A percentile compares a stretch with the other conserved stretches of the same genome.
These are phyloP conservation scores for Kregervanrija delftensis DNA, from an alignment of 805 yeast species.

Conservation along the genomic window DNA sequence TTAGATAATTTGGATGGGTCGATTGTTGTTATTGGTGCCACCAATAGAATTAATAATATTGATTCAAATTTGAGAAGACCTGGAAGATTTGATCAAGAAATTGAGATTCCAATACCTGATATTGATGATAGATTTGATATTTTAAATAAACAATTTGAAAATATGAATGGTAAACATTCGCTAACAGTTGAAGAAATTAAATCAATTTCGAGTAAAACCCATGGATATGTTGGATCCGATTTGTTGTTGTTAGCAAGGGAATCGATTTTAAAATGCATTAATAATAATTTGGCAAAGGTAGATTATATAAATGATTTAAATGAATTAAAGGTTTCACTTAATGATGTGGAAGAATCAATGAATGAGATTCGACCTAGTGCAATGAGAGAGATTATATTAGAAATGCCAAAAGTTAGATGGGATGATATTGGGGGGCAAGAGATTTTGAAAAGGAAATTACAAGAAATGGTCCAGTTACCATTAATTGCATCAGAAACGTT, in stretches of 20 bases:
- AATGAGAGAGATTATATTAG: conserved; percentile 91
- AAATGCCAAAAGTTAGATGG: conserved; percentile 93
- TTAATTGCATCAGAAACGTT: conserved; percentile 76
- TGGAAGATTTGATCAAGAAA: conserved; percentile 89
- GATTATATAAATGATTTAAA: conserved; percentile 5
- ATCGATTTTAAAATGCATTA: conserved; percentile 77
- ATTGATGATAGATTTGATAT: conserved; percentile 72
- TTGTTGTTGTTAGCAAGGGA: conserved; percentile 82
- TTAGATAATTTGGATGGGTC: conserved; percentile 71
- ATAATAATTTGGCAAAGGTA: conserved; percentile 40
- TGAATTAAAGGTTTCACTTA: conserved; percentile 39
- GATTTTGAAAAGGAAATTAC: conserved; percentile 68
- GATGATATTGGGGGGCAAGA: conserved; percentile 94
- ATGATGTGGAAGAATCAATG: conserved; percentile 67
- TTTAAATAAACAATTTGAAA: conserved; percentile 50
- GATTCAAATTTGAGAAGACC: conserved; percentile 90
- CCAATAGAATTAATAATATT: conserved; percentile 84
- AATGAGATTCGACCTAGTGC: conserved; percentile 89
- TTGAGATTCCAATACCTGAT: conserved; percentile 92
- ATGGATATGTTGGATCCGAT: conserved; percentile 98
- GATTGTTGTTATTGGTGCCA: conserved; percentile 78
- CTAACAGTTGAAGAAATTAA: conserved; percentile 50
- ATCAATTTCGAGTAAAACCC: conserved; percentile 70
- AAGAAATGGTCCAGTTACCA: conserved; percentile 90
- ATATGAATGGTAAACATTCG: conserved; percentile 42